Percentiles rank a stretch among this genome's conserved stretches.
Conservation (phyloP, 768 basidiomycete species). For the Boletus fagicola region DNA sequence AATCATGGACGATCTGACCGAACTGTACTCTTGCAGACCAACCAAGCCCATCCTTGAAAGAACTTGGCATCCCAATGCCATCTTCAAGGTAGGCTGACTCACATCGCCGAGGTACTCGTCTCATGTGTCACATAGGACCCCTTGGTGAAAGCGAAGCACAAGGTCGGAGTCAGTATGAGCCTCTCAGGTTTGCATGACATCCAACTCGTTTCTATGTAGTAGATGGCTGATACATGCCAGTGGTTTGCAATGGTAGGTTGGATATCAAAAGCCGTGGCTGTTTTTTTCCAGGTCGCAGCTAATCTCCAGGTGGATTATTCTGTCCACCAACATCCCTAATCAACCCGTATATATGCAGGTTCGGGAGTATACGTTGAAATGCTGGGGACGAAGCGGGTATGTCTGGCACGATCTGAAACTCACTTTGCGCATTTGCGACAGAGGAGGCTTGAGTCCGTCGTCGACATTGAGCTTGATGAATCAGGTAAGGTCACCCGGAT, state of each 20-base stretch:
- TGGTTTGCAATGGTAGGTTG: conserved; percentile 1
- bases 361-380: background rate
- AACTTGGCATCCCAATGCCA: background rate
- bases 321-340: background rate
- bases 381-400: too few relatives aligned
- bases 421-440: background rate
- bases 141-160: background rate
- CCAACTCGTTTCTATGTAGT: background rate
- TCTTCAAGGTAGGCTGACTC: background rate
- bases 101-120: background rate
- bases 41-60: background rate
- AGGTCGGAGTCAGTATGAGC: background rate
- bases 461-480: background rate
- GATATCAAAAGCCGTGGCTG: background rate
- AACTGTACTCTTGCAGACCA: background rate
- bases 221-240: background rate
- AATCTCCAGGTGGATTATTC: conserved; percentile 39
- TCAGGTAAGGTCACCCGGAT: background rate
- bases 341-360: background rate
- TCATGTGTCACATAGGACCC: background rate
- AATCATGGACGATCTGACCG: background rate
- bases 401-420: background rate
- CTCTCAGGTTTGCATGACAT: background rate
- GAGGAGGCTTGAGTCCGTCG: background rate
- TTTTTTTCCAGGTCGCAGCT: conserved; percentile 47